Evolutionary conservation across 2,329 filamentous ascomycete genomes (phyloP).

Genomic region (Alternaria triticimaculans): DNA sequence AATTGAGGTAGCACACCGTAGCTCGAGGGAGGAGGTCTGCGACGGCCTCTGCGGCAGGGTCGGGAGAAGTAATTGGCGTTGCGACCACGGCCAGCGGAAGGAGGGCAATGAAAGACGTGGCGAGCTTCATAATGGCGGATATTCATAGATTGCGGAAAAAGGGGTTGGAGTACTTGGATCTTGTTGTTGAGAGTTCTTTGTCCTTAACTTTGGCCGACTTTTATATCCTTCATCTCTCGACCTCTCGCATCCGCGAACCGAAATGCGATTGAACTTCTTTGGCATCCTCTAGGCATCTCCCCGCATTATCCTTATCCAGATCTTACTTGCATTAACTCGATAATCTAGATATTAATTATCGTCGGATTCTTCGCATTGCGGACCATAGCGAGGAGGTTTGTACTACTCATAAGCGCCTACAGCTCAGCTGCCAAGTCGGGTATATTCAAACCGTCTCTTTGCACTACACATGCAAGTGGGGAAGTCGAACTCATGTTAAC

Average conservation of each 20-base stretch:
- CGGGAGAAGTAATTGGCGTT: background rate
- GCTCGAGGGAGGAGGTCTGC: background rate
- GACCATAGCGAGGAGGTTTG: background rate
- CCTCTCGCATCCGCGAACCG: background rate
- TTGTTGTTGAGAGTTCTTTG: background rate
- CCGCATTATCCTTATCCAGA: rapidly evolving
- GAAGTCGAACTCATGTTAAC: background rate
- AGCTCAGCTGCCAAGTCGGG: background rate
- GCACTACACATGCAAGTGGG: background rate
- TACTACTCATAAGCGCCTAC: background rate
- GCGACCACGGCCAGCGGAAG: background rate
- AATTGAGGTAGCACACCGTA: background rate
- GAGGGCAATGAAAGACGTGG: background rate
- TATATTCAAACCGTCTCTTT: background rate
- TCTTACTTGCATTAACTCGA: background rate
- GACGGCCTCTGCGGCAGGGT: background rate
- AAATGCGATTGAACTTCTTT: background rate
- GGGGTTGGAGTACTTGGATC: background rate
- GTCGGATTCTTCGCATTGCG: background rate
- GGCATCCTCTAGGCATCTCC: background rate
- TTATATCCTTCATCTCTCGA: background rate
- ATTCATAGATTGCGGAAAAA: background rate
- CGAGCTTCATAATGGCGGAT: background rate
- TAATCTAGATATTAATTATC: background rate
- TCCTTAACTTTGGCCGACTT: rapidly evolving